These are phyloP conservation scores for Trichomonas vaginalis DNA, from an alignment of 208 protist genomes.

Conservation along the genomic window DNA sequence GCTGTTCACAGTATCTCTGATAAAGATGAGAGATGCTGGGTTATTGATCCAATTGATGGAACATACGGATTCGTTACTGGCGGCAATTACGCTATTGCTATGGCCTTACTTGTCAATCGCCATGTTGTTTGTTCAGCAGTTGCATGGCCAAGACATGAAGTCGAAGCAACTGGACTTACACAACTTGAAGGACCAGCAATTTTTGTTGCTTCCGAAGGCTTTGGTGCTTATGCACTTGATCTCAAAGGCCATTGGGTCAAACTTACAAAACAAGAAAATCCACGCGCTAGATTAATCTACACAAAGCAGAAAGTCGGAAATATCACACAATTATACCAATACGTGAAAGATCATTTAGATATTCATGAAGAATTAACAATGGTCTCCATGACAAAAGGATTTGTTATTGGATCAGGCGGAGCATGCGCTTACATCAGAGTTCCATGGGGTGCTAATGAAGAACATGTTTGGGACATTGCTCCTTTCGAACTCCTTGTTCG, in stretches of 20 bases:
- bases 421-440: neutral
- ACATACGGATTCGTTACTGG: neutral
- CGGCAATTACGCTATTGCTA: neutral
- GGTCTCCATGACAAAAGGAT: neutral
- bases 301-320: neutral
- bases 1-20: neutral
- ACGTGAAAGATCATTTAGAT: neutral
- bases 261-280: neutral
- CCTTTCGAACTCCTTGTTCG: neutral
- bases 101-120: neutral
- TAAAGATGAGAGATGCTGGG: neutral
- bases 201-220: neutral
- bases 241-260: neutral
- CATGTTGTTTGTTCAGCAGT: neutral
- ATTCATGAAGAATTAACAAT: neutral
- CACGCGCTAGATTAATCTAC: neutral
- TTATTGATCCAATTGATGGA: slow-evolving; percentile 17
- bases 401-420: neutral
- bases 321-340: neutral
- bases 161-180: neutral
- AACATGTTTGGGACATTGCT: neutral
- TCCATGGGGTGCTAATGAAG: neutral
- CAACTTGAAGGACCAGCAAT: neutral
- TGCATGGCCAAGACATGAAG: neutral
- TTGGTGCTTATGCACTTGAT: neutral